These are phyloP conservation scores for Musa beccarii DNA, from an alignment of 176 grass and related monocot species.

Conservation along the genomic window DNA sequence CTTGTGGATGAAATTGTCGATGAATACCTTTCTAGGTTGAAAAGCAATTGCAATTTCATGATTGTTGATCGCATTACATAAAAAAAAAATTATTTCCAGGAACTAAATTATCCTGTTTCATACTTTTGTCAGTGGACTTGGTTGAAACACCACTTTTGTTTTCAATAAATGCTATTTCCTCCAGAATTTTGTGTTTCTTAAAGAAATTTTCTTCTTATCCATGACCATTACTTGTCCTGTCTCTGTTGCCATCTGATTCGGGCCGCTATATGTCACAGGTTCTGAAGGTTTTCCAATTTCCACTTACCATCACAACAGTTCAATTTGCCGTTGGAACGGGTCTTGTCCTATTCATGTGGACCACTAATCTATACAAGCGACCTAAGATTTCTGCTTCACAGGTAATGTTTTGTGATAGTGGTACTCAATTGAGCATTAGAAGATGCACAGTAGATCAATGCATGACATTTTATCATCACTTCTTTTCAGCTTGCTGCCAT, in stretches of 20 bases:
- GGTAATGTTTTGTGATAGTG: slow-evolving; percentile 28
- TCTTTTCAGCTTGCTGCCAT: slow-evolving; percentile 42
- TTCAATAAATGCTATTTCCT: neutral
- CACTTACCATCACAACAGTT: slow-evolving; percentile 47
- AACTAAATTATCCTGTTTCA: too few relatives aligned
- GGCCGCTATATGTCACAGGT: slow-evolving; percentile 31
- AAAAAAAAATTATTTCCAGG: too few relatives aligned
- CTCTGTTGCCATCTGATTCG: neutral
- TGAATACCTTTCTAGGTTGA: too few relatives aligned
- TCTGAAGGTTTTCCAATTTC: slow-evolving; percentile 62
- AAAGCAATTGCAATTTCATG: too few relatives aligned
- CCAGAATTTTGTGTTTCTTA: neutral
- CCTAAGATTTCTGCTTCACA: slow-evolving; percentile 64
- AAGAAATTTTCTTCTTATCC: neutral
- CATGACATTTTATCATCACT: neutral
- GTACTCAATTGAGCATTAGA: slow-evolving; percentile 5
- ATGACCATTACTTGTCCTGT: neutral
- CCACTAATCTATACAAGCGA: slow-evolving; percentile 38
- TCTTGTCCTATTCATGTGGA: slow-evolving; percentile 37
- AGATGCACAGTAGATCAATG: slow-evolving; percentile 12
- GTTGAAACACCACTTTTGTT: neutral
- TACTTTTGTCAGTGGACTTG: too few relatives aligned
- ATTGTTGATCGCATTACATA: too few relatives aligned
- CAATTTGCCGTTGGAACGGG: slow-evolving; percentile 50
- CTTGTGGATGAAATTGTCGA: too few relatives aligned